Evolutionary conservation across 441 rosid genomes (phyloP).

Genomic region (Populus hybrid): DNA sequence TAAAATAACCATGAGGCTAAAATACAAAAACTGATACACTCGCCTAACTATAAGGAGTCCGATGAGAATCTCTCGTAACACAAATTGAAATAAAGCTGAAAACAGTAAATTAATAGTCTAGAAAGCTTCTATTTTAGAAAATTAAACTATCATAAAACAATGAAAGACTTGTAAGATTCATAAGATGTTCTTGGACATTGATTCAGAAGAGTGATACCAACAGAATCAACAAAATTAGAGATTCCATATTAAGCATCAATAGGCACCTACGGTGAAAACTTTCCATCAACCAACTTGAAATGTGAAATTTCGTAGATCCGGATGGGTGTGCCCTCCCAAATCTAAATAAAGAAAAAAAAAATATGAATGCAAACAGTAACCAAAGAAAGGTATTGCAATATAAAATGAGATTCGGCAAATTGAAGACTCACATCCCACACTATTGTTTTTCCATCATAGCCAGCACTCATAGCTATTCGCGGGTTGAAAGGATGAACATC

Average conservation of each 20-base stretch:
- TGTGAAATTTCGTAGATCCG: constrained; percentile 83
- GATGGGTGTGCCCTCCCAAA: constrained; percentile 98
- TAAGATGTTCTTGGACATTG: not conserved
- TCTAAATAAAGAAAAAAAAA: constrained; percentile 42
- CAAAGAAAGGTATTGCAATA: constrained; percentile 19
- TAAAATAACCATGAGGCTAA: not conserved
- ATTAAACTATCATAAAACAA: not conserved
- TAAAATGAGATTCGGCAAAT: constrained; percentile 18
- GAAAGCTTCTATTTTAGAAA: not conserved
- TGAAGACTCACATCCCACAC: constrained; percentile 96
- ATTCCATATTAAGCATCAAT: not conserved
- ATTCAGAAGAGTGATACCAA: not conserved
- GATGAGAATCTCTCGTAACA: not conserved
- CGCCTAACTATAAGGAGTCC: not conserved
- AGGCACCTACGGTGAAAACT: constrained; percentile 95
- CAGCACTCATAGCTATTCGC: constrained; percentile 99
- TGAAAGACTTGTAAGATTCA: not conserved
- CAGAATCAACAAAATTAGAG: constrained; percentile 4
- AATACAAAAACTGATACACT: not conserved
- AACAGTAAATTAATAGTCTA: not conserved
- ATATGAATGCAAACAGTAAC: constrained; percentile 23
- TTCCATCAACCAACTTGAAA: constrained; percentile 96
- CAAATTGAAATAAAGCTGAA: not conserved
- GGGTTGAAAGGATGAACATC: constrained; percentile 99
- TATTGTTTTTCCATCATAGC: constrained; percentile 97